Percentiles rank a stretch among this genome's conserved stretches.
Evolutionary conservation across 2,329 filamentous ascomycete genomes (phyloP).

Genomic region (Xylariaceae sp.): DNA sequence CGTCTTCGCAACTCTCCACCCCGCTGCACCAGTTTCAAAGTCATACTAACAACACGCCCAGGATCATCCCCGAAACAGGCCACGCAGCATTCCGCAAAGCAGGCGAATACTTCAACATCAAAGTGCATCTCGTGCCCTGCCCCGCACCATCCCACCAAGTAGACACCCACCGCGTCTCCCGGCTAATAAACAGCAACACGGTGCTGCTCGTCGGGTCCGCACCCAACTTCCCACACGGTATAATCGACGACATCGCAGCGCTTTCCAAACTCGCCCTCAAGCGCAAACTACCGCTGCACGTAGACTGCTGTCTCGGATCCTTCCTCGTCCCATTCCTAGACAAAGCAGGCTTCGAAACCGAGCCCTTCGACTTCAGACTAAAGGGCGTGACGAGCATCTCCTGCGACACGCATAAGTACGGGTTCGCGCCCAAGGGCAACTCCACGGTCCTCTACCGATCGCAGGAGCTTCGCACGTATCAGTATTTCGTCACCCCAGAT

Average conservation of each 20-base stretch:
- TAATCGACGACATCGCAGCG: slow-evolving; percentile 88
- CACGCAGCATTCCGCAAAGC: slow-evolving; percentile 98
- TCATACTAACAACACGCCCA: slow-evolving; percentile 33
- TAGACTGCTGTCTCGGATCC: slow-evolving; percentile 95
- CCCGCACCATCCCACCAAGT: slow-evolving; percentile 84
- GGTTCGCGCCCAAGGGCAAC: slow-evolving; percentile 97
- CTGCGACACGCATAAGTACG: slow-evolving; percentile 98
- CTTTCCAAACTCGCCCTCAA: slow-evolving; percentile 79
- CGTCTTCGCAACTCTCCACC: slow-evolving; percentile 27
- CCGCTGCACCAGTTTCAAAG: background rate
- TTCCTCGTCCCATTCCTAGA: slow-evolving; percentile 91
- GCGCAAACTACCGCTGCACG: slow-evolving; percentile 81
- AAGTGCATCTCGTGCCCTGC: slow-evolving; percentile 81
- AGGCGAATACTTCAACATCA: slow-evolving; percentile 93
- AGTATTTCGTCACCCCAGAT: slow-evolving; percentile 94
- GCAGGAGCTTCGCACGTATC: slow-evolving; percentile 72
- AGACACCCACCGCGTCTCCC: slow-evolving; percentile 69
- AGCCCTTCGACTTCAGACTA: slow-evolving; percentile 88
- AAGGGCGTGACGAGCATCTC: slow-evolving; percentile 93
- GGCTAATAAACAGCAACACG: slow-evolving; percentile 91
- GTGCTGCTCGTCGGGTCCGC: slow-evolving; percentile 89
- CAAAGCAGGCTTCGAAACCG: slow-evolving; percentile 85
- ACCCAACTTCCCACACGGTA: slow-evolving; percentile 96
- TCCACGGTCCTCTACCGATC: slow-evolving; percentile 88
- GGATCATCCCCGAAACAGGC: slow-evolving; percentile 89